Percentiles rank a stretch among this genome's conserved stretches.
These are phyloP conservation scores for Zanthoxylum bungeanum DNA, from an alignment of 345 rosid genomes.

Conservation along the genomic window DNA sequence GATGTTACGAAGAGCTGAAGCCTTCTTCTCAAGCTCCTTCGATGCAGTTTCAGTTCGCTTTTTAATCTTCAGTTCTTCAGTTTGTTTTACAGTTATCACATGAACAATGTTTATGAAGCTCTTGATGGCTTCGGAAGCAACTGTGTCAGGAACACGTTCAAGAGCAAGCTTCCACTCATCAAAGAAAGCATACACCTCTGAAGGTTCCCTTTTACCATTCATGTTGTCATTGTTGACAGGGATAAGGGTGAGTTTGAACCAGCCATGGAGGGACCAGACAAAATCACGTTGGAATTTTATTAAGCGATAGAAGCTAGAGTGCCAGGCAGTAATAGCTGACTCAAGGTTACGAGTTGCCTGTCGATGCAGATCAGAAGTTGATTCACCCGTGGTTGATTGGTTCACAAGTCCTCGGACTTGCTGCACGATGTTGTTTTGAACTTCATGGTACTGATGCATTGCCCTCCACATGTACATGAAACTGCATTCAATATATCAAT, in stretches of 20 bases:
- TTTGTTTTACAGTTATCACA: slow-evolving; percentile 71
- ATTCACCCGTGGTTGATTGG: slow-evolving; percentile 65
- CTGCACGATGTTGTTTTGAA: slow-evolving; percentile 81
- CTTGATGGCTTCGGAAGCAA: slow-evolving; percentile 97
- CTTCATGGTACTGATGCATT: slow-evolving; percentile 88
- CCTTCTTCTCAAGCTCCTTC: slow-evolving; percentile 91
- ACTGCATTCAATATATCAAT: slow-evolving; percentile 37
- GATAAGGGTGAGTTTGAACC: slow-evolving; percentile 86
- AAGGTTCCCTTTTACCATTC: slow-evolving; percentile 34
- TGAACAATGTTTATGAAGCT: slow-evolving; percentile 85
- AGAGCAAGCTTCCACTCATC: slow-evolving; percentile 97
- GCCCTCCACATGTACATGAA: slow-evolving; percentile 96
- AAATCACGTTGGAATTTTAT: slow-evolving; percentile 89
- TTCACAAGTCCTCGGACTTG: slow-evolving; percentile 93
- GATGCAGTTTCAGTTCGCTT: slow-evolving; percentile 74
- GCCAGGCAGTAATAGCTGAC: slow-evolving; percentile 84
- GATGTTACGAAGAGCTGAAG: slow-evolving; percentile 77
- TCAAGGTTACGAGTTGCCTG: slow-evolving; percentile 97
- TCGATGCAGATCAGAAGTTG: slow-evolving; percentile 85
- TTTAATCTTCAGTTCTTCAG: slow-evolving; percentile 76
- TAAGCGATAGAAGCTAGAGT: slow-evolving; percentile 72
- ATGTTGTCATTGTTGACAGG: slow-evolving; percentile 62
- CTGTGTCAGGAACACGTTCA: slow-evolving; percentile 92
- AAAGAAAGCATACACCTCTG: slow-evolving; percentile 60
- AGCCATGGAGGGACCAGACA: slow-evolving; percentile 68